Evolutionary conservation across 2,329 filamentous ascomycete genomes (phyloP).

Genomic region (Pseudogymnoascus sp.): DNA sequence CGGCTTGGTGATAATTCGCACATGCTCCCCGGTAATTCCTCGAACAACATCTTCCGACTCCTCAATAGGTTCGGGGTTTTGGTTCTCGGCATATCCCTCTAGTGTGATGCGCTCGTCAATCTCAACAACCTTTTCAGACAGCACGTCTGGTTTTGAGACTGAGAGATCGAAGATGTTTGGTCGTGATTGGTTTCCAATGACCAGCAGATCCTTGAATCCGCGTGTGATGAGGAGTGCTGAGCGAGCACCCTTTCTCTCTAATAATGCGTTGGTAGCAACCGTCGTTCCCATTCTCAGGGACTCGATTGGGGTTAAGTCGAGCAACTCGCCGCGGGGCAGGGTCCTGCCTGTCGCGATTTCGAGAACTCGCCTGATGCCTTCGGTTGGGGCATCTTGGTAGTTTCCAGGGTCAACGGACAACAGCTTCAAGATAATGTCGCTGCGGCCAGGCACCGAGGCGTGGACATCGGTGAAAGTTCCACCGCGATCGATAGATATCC

Average conservation of each 20-base stretch:
- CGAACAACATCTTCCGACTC: conserved; percentile 47
- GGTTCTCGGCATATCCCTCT: conserved; percentile 66
- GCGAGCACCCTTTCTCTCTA: conserved; percentile 65
- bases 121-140: conserved; percentile 64
- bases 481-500: conserved; percentile 40
- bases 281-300: conserved; percentile 72
- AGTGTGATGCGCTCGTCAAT: conserved; percentile 66
- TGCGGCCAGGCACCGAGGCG: conserved; percentile 53
- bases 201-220: conserved; percentile 66
- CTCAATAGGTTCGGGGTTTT: conserved; percentile 56
- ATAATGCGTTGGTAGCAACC: conserved; percentile 68
- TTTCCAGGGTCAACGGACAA: conserved; percentile 68
- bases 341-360: conserved; percentile 52
- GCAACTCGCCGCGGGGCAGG: conserved; percentile 52
- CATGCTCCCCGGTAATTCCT: conserved; percentile 58
- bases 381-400: conserved; percentile 61
- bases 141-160: conserved; percentile 59
- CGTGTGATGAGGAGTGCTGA: conserved; percentile 67
- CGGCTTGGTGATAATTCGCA: conserved; percentile 51
- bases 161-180: conserved; percentile 67
- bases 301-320: conserved; percentile 59
- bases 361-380: conserved; percentile 59
- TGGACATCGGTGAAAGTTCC: conserved; percentile 71
- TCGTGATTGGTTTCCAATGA: conserved; percentile 66
- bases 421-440: conserved; percentile 67